These are phyloP conservation scores for Xylariales sp. DNA, from an alignment of 2,329 filamentous ascomycete species.

Conservation along the genomic window DNA sequence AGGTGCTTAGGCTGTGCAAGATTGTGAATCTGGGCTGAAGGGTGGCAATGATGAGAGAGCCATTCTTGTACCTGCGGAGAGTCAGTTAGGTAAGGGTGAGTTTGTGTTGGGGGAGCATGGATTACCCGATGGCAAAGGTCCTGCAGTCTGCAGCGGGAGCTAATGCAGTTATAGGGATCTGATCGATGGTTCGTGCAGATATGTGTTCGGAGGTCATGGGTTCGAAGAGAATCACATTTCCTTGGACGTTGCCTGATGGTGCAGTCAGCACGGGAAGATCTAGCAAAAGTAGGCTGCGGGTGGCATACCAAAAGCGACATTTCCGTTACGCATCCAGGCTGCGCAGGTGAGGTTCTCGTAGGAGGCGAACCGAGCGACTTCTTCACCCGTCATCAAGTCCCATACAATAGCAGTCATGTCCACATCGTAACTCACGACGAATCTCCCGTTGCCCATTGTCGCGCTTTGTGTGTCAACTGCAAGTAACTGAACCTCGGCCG, in stretches of 20 bases:
- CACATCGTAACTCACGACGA: slow-evolving; percentile 93
- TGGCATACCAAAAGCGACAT: slow-evolving; percentile 89
- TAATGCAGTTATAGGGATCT: slow-evolving; percentile 93
- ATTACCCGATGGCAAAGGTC: slow-evolving; percentile 94
- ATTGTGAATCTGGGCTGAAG: slow-evolving; percentile 94
- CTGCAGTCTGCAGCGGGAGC: slow-evolving; percentile 90
- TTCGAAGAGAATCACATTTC: slow-evolving; percentile 94
- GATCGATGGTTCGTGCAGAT: slow-evolving; percentile 87
- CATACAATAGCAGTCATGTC: slow-evolving; percentile 94
- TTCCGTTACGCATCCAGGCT: slow-evolving; percentile 96
- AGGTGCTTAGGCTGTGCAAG: slow-evolving; percentile 89
- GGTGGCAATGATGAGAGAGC: slow-evolving; percentile 89
- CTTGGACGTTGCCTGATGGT: slow-evolving; percentile 82
- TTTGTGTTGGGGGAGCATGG: slow-evolving; percentile 15
- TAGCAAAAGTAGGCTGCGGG: neutral
- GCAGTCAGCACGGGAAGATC: slow-evolving; percentile 21
- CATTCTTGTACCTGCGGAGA: slow-evolving; percentile 83
- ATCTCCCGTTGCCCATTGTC: slow-evolving; percentile 80
- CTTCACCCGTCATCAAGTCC: slow-evolving; percentile 92
- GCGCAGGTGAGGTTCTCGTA: slow-evolving; percentile 88
- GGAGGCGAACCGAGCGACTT: slow-evolving; percentile 90
- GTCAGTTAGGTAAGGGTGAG: slow-evolving; percentile 32
- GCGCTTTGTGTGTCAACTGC: slow-evolving; percentile 94
- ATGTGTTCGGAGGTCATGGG: slow-evolving; percentile 93
- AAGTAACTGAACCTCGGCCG: slow-evolving; percentile 84